These are phyloP conservation scores for Monosporascus sp. DNA, from an alignment of 2,329 filamentous ascomycete genomes.

Conservation along the genomic window DNA sequence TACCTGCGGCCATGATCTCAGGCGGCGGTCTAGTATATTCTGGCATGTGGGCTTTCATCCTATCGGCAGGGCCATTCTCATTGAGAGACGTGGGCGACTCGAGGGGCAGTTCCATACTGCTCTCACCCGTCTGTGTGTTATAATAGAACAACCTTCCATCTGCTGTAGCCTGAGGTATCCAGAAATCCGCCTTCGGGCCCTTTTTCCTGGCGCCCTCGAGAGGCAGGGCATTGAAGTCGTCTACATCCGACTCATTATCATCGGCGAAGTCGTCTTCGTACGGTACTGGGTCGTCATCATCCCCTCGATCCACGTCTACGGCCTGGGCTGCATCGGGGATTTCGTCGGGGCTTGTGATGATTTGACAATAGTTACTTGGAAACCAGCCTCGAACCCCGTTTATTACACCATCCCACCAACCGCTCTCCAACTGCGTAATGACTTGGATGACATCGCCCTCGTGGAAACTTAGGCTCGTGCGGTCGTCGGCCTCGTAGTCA, in stretches of 20 bases:
- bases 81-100: slow-evolving; percentile 77
- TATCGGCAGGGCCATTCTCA: slow-evolving; percentile 82
- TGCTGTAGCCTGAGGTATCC: slow-evolving; percentile 94
- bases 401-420: slow-evolving; percentile 99
- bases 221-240: slow-evolving; percentile 55
- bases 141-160: slow-evolving; percentile 95
- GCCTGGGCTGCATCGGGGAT: slow-evolving; percentile 56
- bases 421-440: slow-evolving; percentile 94
- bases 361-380: slow-evolving; percentile 95
- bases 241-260: slow-evolving; percentile 57
- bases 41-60: slow-evolving; percentile 81
- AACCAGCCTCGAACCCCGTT: slow-evolving; percentile 98
- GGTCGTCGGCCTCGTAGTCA: slow-evolving; percentile 96
- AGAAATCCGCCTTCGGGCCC: slow-evolving; percentile 78
- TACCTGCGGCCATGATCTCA: slow-evolving; percentile 83
- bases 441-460: slow-evolving; percentile 98
- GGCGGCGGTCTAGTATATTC: slow-evolving; percentile 85
- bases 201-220: slow-evolving; percentile 55
- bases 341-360: slow-evolving; percentile 73
- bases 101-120: slow-evolving; percentile 87
- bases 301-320: slow-evolving; percentile 46
- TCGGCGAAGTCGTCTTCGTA: slow-evolving; percentile 65
- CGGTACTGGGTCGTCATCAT: slow-evolving; percentile 60
- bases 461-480: slow-evolving; percentile 92
- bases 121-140: slow-evolving; percentile 94